Evolutionary conservation across 257 asterid genomes (phyloP), one percentile per base, ranked within the genome.

Genomic region (Solanum neorickii): DNA sequence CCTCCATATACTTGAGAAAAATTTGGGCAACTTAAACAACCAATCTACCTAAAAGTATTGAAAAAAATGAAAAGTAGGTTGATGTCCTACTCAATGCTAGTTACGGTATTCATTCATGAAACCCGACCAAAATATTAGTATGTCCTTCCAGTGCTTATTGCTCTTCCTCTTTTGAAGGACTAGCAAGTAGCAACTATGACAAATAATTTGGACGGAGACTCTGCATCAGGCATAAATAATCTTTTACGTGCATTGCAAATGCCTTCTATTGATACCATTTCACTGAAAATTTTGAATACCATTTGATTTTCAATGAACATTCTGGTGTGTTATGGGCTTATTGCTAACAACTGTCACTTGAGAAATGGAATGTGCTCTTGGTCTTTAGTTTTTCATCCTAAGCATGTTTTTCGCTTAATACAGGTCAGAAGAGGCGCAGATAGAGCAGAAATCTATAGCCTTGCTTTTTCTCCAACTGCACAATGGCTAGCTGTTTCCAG

Each of bases 361-460:
- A 41, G 21, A 47, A 82, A 29, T 49, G 85, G 85, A 31, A 18
- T 47, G 11, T 47, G 12, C 33, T 13, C 85, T 49, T 29, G 13
- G 20, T 47, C 35, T 85, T 69, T 56, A 56, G 65, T 18, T 18
- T 18, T 56, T 31, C 1, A 16, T 42, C 15, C 14, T 46, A 42
- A 27, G 29, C 42, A 27, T 70, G 25, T 52, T 31, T 7, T 52
- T 7, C 3, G 42, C 91, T 12, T 83, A 87, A 88, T 89, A 91
- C 95, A 97, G 99, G 95, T 97, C 65, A 93, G 99, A 86, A 93
- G 98, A 90, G 99, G 99, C 18, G 96, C 98, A n/a, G 99, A 95
- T 90, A 93, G 99, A 89, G 99, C 99, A 37, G 98, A 97, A 90
- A 97, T 95, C 82, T 94, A 93, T 91, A 94, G 97, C 90, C 91